Base-by-base conservation (phyloP, 2,329 filamentous ascomycete species). In the Atkinsonella hypoxylon region DNA sequence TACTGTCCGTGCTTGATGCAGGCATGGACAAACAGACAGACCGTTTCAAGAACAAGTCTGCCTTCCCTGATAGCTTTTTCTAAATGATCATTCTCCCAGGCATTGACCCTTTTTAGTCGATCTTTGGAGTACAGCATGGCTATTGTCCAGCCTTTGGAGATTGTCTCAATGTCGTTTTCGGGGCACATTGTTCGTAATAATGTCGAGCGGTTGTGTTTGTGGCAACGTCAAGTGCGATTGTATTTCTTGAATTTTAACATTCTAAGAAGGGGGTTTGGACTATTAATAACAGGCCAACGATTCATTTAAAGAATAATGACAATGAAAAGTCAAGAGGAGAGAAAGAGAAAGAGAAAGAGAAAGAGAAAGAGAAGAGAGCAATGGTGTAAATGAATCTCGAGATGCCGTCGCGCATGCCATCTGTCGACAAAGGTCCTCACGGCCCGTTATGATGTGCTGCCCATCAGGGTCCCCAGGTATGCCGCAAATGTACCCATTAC, bases 21-120 rank as follows among this genome's bases (percentile, higher is more conserved):
- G 22, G 65, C 61, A 49, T 70, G 67, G 22, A 70, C 59, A 48
- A 70, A 70, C n/a, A 70, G 52, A 43, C 67, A 70, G 13, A 67
- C 58, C 8, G 67, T 70, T 57, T 70, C 67, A 34, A 70, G 56
- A 12, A 69, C 61, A 20, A 70, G 51, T 10, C 55, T 57, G 4
- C 67, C 67, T 30, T 66, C 62, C 9, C 61, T 57, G 43, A 60
- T 56, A 0, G 65, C 66, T 15, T 57, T 56, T 30, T 64, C 60
- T 22, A 69, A 56, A 53, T 68, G 59, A 17, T 62, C 58, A n/a
- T 60, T 58, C n/a, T 63, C 56, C 47, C 65, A 59, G 22, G 59
- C 57, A 43, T 64, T 57, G 15, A 69, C 58, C n/a, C 60, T 57
- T 43, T 61, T 56, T 10, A 70, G 50, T 11, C 67, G 58, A 43